Percentiles rank a stretch among this genome's conserved stretches.
Evolutionary conservation across 768 basidiomycete species (phyloP).

Genomic region (Boletus pseudo-olivaceus): DNA sequence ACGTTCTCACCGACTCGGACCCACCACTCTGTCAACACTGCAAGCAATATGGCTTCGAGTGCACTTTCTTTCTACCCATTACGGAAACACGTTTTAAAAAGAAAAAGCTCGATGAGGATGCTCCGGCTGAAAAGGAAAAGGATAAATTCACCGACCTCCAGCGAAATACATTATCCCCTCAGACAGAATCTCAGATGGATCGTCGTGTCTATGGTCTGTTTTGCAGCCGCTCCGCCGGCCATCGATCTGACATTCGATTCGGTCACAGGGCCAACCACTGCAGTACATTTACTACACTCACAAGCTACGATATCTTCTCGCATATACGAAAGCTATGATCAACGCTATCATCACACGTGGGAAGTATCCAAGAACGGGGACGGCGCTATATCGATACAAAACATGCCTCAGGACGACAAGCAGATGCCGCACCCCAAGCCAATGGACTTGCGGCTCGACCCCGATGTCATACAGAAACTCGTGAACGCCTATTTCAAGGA

Average conservation of each 20-base stretch:
- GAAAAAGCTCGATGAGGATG: constrained; percentile 79
- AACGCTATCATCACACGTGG: constrained; percentile 84
- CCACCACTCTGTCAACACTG: constrained; percentile 90
- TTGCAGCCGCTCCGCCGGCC: constrained; percentile 8
- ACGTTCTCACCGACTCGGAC: constrained; percentile 74
- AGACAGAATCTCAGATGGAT: constrained; percentile 49
- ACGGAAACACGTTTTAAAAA: constrained; percentile 99
- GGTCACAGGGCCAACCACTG: constrained; percentile 75
- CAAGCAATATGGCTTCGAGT: constrained; percentile 89
- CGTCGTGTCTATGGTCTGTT: constrained; percentile 60
- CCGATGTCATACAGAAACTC: constrained; percentile 73
- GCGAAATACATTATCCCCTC: constrained; percentile 41
- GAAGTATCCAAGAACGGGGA: constrained; percentile 82
- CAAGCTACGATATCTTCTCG: constrained; percentile 82
- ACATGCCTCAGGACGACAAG: constrained; percentile 55
- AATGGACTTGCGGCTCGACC: constrained; percentile 70
- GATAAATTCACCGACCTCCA: constrained; percentile 29
- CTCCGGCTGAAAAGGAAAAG: constrained; percentile 37
- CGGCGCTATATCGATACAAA: constrained; percentile 80
- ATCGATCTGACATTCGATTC: constrained; percentile 31
- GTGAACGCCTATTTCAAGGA: constrained; percentile 91
- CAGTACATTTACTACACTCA: constrained; percentile 86
- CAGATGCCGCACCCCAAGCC: constrained; percentile 56
- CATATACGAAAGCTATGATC: constrained; percentile 83
- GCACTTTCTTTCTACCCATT: constrained; percentile 97